Conservation (phyloP, 73 alveolate species). For the Paramecium sonneborni region DNA sequence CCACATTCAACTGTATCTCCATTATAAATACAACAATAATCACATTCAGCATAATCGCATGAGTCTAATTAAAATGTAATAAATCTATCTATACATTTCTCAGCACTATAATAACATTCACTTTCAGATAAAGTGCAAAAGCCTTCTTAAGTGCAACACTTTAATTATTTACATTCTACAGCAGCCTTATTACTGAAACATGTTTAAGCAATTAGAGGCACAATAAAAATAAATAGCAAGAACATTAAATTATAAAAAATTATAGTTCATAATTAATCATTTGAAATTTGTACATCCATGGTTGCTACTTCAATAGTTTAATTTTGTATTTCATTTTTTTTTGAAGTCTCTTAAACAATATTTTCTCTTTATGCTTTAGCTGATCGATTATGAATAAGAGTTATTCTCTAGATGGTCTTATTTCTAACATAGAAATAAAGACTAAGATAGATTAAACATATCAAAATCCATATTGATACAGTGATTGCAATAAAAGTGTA, state of each 20-base stretch:
- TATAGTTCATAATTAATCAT: neutral
- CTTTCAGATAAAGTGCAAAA: neutral
- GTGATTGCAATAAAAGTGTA: neutral
- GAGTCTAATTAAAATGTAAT: neutral
- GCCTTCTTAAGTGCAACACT: constrained; percentile 17
- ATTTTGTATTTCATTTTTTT: too few species aligned
- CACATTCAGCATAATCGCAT: constrained; percentile 25
- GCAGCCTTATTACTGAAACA: neutral
- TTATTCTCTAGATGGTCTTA: neutral
- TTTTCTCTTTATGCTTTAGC: neutral
- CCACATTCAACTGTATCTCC: constrained; percentile 30
- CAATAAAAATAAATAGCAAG: neutral
- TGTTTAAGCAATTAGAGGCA: neutral
- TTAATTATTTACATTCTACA: neutral
- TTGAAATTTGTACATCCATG: neutral
- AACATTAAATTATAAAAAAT: neutral
- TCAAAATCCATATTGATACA: neutral
- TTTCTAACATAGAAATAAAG: neutral
- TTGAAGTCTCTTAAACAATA: neutral
- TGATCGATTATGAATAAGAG: neutral
- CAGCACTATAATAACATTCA: constrained; percentile 20
- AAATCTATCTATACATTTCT: neutral
- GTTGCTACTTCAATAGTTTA: too few species aligned
- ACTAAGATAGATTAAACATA: neutral
- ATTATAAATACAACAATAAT: constrained; percentile 2